Conservation (phyloP, 2,329 filamentous ascomycete genomes). For the Trichophyton mentagrophytes region DNA sequence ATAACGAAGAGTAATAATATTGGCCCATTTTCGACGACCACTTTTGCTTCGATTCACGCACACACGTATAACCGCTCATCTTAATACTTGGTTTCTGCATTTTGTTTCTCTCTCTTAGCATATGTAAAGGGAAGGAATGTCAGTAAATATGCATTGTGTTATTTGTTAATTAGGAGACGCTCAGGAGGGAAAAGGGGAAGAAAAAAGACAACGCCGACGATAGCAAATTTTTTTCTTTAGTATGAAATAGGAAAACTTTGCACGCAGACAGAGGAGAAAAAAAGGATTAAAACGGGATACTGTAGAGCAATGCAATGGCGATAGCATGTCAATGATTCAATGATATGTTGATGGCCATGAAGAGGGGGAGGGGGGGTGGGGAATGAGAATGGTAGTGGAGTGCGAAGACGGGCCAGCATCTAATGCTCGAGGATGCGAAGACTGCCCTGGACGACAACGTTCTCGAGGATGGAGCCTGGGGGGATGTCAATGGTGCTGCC, state of each 20-base stretch:
- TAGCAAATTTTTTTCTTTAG: neutral
- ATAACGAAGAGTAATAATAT: neutral
- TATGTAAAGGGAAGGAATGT: neutral
- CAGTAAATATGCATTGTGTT: neutral
- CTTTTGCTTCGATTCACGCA: neutral
- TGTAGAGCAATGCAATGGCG: neutral
- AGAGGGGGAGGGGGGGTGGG: no score
- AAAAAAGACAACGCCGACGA: neutral
- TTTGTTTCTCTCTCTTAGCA: no score
- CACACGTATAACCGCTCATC: neutral
- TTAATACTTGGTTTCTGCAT: neutral
- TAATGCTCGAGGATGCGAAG: conserved; percentile 62
- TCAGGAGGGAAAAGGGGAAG: neutral
- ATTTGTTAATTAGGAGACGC: neutral
- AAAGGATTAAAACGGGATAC: neutral
- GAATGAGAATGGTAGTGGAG: neutral
- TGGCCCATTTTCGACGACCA: neutral
- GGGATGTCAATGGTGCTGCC: conserved; percentile 96
- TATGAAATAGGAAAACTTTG: neutral
- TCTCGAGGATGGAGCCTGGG: conserved; percentile 92
- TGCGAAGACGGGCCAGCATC: conserved; percentile 3
- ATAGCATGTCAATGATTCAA: no score
- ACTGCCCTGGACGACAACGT: conserved; percentile 96
- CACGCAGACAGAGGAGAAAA: neutral
- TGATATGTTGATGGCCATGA: neutral